These are phyloP conservation scores for Hygrocybe coccinea DNA, from an alignment of 768 basidiomycete genomes.

Conservation along the genomic window DNA sequence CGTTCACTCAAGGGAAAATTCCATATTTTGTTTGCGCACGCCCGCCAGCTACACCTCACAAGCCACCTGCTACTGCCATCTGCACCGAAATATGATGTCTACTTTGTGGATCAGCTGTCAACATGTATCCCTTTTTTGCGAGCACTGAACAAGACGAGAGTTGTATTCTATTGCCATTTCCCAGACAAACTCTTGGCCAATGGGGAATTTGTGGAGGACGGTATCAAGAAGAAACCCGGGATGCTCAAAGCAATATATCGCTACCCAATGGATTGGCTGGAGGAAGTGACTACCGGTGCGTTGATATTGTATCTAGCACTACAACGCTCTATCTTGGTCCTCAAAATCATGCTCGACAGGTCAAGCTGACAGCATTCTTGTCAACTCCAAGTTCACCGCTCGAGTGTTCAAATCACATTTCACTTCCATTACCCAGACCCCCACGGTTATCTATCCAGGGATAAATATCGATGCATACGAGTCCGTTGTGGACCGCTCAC, in stretches of 20 bases:
- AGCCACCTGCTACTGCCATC: conserved; percentile 51
- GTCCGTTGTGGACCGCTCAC: conserved; percentile 34
- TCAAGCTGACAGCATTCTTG: conserved; percentile 85
- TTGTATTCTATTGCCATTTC: conserved; percentile 97
- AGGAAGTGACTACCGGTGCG: conserved; percentile 85
- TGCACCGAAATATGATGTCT: conserved; percentile 67
- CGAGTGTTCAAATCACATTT: conserved; percentile 75
- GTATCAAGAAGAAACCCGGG: conserved; percentile 33
- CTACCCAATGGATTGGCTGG: conserved; percentile 83
- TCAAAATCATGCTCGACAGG: conserved; percentile 37
- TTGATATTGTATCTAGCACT: conserved; percentile 6
- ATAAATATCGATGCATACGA: conserved; percentile 80
- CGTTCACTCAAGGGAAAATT: conserved; percentile 74
- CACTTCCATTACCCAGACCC: conserved; percentile 53
- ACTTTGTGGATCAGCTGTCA: conserved; percentile 92
- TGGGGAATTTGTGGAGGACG: conserved; percentile 60
- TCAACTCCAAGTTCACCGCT: conserved; percentile 89
- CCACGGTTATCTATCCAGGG: conserved; percentile 90
- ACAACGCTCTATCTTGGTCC: conserved; percentile 3
- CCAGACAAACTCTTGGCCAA: conserved; percentile 88
- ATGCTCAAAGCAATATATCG: conserved; percentile 76
- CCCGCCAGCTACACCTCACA: conserved; percentile 81
- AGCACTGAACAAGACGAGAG: conserved; percentile 59
- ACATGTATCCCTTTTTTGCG: conserved; percentile 85
- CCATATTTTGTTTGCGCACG: conserved; percentile 85